Conservation (phyloP, 805 yeast genomes). For the Cyberlindnera americana region DNA sequence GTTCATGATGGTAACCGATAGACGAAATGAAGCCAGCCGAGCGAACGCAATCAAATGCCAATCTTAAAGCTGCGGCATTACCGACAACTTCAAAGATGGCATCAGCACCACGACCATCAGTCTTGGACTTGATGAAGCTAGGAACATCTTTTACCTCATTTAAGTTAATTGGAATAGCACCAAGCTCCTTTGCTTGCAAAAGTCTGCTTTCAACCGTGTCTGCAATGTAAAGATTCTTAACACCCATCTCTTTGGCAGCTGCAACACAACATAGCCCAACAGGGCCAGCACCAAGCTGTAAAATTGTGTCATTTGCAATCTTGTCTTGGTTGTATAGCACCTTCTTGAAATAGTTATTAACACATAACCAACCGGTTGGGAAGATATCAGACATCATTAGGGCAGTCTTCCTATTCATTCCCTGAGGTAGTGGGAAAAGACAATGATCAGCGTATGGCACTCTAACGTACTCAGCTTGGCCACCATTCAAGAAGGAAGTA, state of each 20-base stretch:
- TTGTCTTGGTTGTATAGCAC: constrained; percentile 32
- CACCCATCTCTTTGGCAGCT: constrained; percentile 69
- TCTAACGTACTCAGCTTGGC: constrained; percentile 58
- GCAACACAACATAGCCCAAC: constrained; percentile 71
- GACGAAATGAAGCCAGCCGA: constrained; percentile 56
- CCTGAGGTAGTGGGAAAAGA: constrained; percentile 40
- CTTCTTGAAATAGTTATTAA: constrained; percentile 43
- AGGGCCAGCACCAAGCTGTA: constrained; percentile 65
- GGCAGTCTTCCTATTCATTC: constrained; percentile 40
- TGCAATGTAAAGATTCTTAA: constrained; percentile 57
- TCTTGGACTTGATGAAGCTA: constrained; percentile 30
- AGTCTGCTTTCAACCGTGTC: constrained; percentile 65
- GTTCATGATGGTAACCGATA: constrained; percentile 58
- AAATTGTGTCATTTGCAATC: constrained; percentile 36
- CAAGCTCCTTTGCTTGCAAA: constrained; percentile 52
- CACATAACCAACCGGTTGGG: constrained; percentile 61
- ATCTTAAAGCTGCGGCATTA: constrained; percentile 44
- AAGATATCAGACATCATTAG: constrained; percentile 62
- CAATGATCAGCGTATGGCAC: constrained; percentile 56
- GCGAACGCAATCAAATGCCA: constrained; percentile 52
- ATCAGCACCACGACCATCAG: constrained; percentile 52
- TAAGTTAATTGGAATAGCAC: constrained; percentile 47
- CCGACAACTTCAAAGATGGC: constrained; percentile 62
- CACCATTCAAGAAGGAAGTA: constrained; percentile 53
- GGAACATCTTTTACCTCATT: constrained; percentile 36